These are phyloP conservation scores for Biscutella auriculata DNA, from an alignment of 441 rosid genomes.

Conservation along the genomic window DNA sequence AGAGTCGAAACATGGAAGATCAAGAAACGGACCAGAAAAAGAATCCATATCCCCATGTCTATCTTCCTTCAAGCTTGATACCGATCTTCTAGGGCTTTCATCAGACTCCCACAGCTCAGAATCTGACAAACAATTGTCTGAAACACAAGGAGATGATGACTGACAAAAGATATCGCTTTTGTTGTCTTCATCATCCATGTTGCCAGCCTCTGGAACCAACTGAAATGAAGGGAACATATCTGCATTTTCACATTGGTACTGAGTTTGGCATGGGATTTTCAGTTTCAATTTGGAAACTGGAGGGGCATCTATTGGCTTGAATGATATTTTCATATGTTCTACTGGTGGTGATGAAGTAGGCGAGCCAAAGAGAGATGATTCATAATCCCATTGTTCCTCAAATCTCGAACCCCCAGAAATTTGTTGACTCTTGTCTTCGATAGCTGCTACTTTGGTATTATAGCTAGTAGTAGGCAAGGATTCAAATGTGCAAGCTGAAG, in stretches of 20 bases:
- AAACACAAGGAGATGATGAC: slow-evolving; percentile 62
- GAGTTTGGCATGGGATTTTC: slow-evolving; percentile 49
- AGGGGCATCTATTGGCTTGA: slow-evolving; percentile 40
- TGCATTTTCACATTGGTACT: slow-evolving; percentile 25
- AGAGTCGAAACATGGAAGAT: slow-evolving; percentile 64
- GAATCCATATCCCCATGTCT: slow-evolving; percentile 25
- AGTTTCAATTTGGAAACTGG: slow-evolving; percentile 55
- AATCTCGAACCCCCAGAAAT: slow-evolving; percentile 22
- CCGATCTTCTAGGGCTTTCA: slow-evolving; percentile 32
- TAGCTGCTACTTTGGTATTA: slow-evolving; percentile 20
- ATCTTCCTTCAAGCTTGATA: slow-evolving; percentile 17
- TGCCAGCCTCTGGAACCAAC: slow-evolving; percentile 58
- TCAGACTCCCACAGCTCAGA: slow-evolving; percentile 88
- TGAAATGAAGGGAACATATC: slow-evolving; percentile 75
- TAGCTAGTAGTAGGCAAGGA: slow-evolving; percentile 29
- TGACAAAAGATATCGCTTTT: slow-evolving; percentile 78
- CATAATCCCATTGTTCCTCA: slow-evolving; percentile 11
- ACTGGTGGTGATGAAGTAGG: slow-evolving; percentile 74
- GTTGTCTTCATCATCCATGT: slow-evolving; percentile 31
- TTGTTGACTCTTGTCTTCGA: slow-evolving; percentile 21
- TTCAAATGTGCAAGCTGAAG: slow-evolving; percentile 35
- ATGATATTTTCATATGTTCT: slow-evolving; percentile 84
- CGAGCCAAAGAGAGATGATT: slow-evolving; percentile 32
- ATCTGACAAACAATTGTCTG: slow-evolving; percentile 63
- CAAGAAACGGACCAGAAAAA: slow-evolving; percentile 18